Evolutionary conservation across 2,329 filamentous ascomycete species (phyloP), one percentile per base, ranked within the genome.

Genomic region (Diaporthe nobilis): DNA sequence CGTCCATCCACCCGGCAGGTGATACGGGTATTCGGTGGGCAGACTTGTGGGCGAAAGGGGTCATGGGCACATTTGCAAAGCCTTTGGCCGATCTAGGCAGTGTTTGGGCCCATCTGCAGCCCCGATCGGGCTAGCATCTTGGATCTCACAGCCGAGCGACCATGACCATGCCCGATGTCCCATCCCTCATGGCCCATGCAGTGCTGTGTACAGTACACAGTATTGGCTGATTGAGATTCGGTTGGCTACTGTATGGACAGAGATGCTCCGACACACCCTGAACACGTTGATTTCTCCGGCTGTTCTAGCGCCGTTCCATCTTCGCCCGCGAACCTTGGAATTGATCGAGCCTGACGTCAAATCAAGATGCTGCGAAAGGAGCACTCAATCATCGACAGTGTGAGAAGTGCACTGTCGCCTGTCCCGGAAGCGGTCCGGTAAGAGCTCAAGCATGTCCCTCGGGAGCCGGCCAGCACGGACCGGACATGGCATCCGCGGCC

Each of bases 81-180:
- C 10, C 31, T 67, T 49, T 34, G 28, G 20, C 65, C 65, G 47
- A 49, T 53, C 65, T 68, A 39, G 65, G 65, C 65, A 68, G 49
- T 53, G 65, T 53, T n/a, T 37, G 31, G 44, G 47, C 47, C 31
- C 47, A 53, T 28, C 65, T 68, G 65, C 47, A 53, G 65, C 12
- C 65, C 65, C 65, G 47, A 68, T 68, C 65, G 44, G 65, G 65
- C 65, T 68, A 68, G 65, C 47, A 68, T 68, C 65, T 51, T 68
- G 65, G 44, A 68, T 68, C 47, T 68, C 63, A 51, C 63, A 51
- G 44, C 61, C 61, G 44, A 49, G 61, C 61, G 61, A 51, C 61
- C 42, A 49, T 51, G 28, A 34, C 37, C 44, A 51, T 51, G 28
- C 28, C 9, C 44, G 20, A 34, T 31, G 13, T 10, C 22, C 20